Evolutionary conservation across 345 rosid species (phyloP).

Genomic region (Nephelium lappaceum): DNA sequence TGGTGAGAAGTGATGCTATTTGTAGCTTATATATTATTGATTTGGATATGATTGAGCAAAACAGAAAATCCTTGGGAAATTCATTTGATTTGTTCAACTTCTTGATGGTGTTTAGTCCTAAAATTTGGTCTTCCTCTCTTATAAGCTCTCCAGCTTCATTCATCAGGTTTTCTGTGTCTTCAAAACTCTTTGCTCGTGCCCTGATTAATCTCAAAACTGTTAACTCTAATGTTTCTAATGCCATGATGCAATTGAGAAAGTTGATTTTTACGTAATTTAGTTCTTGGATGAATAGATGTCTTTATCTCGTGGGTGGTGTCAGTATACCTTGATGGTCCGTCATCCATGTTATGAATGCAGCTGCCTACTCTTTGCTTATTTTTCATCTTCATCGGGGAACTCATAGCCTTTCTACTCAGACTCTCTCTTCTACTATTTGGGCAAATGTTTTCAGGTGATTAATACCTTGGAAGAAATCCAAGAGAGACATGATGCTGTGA

Average conservation of each 20-base stretch:
- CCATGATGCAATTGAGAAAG: not conserved
- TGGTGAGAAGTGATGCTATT: not conserved
- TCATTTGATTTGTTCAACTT: not conserved
- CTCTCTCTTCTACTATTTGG: not conserved
- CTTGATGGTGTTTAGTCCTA: not conserved
- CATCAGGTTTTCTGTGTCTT: not conserved
- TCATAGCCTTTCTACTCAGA: not conserved
- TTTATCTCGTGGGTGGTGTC: not conserved
- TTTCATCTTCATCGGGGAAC: not conserved
- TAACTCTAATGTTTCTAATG: not conserved
- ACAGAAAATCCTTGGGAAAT: not conserved
- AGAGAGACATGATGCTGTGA: constrained; percentile 92
- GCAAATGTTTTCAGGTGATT: constrained; percentile 50
- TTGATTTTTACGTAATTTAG: not conserved
- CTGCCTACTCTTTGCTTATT: not conserved
- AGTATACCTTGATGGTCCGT: not conserved
- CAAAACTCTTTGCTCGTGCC: not conserved
- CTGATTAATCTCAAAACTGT: not conserved
- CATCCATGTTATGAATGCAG: not conserved
- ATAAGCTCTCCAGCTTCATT: not conserved
- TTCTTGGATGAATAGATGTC: not conserved
- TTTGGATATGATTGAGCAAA: not conserved
- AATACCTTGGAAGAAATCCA: constrained; percentile 92
- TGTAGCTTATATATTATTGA: not conserved
- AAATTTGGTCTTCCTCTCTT: not conserved